Conservation (phyloP, 129 eudicot species). For the Solidago caesia region DNA sequence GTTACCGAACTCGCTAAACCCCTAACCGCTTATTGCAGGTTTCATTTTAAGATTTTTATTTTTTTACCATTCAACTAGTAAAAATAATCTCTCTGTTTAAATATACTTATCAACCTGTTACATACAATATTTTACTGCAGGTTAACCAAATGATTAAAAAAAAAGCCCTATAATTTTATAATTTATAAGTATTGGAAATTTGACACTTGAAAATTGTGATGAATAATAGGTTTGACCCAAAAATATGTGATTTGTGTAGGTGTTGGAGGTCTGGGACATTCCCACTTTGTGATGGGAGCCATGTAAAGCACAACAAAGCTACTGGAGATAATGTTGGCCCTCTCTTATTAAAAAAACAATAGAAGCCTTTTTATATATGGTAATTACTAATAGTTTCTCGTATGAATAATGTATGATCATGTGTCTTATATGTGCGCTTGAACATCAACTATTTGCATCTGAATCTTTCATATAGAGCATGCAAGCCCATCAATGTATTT, state of each 20-base stretch:
- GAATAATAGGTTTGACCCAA: no score
- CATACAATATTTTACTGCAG: no score
- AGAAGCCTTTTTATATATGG: slow-evolving; percentile 1
- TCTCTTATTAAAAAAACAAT: slow-evolving; percentile 72
- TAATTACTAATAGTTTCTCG: background rate
- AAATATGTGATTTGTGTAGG: slow-evolving; percentile 42
- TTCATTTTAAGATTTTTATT: background rate
- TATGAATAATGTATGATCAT: slow-evolving; percentile 6
- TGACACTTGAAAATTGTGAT: no score
- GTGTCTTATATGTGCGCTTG: slow-evolving; percentile 1
- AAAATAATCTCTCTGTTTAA: no score
- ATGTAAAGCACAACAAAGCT: slow-evolving; percentile 96
- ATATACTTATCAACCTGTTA: no score
- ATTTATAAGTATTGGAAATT: no score
- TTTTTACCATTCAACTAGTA: background rate
- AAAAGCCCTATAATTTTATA: no score
- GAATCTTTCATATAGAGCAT: background rate
- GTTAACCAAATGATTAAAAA: no score
- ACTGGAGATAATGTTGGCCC: slow-evolving; percentile 98
- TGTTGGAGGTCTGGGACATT: slow-evolving; percentile 98
- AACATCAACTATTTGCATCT: background rate
- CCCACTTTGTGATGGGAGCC: slow-evolving; percentile 90
- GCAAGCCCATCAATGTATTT: background rate
- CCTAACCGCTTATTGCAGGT: slow-evolving; percentile 96
- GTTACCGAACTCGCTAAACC: slow-evolving; percentile 83